A percentile compares a stretch with the other conserved stretches of the same genome.
phyloP scores from a whole-genome alignment of 1,284 basidiomycete species.

The Ustilago shanxiensis region DNA sequence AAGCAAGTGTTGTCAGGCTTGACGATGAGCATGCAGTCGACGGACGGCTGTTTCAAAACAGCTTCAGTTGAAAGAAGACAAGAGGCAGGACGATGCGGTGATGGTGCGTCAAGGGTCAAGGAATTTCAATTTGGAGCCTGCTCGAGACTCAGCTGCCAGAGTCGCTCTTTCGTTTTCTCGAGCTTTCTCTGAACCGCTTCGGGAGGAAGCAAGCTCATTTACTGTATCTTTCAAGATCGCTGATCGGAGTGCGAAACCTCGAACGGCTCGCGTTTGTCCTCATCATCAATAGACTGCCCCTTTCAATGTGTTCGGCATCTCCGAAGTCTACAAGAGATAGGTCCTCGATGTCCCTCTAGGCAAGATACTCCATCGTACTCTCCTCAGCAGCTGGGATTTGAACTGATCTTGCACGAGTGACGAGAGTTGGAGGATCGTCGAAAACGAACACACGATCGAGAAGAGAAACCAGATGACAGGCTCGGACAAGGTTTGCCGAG shows the following conservation, averaged over 20 bases:
- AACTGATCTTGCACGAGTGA: too few relatives aligned
- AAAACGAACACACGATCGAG: neutral
- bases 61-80: neutral
- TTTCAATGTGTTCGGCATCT: neutral
- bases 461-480: neutral
- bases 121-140: neutral
- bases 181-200: neutral
- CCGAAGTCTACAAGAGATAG: too few relatives aligned
- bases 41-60: neutral
- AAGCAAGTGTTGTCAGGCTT: too few relatives aligned
- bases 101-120: neutral
- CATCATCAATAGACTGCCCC: neutral
- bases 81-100: constrained; percentile 15
- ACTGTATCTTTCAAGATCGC: neutral
- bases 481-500: neutral
- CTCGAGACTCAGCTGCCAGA: too few relatives aligned
- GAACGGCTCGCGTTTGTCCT: constrained; percentile 13
- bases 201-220: neutral
- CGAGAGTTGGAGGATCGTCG: neutral
- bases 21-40: too few relatives aligned
- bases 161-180: neutral
- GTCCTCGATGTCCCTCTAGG: too few relatives aligned
- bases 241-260: constrained; percentile 12
- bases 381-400: neutral
- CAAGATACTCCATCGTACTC: neutral